These are phyloP conservation scores for Chaetoceros tenuissimus DNA, from an alignment of 108 stramenopile genomes.

Conservation along the genomic window DNA sequence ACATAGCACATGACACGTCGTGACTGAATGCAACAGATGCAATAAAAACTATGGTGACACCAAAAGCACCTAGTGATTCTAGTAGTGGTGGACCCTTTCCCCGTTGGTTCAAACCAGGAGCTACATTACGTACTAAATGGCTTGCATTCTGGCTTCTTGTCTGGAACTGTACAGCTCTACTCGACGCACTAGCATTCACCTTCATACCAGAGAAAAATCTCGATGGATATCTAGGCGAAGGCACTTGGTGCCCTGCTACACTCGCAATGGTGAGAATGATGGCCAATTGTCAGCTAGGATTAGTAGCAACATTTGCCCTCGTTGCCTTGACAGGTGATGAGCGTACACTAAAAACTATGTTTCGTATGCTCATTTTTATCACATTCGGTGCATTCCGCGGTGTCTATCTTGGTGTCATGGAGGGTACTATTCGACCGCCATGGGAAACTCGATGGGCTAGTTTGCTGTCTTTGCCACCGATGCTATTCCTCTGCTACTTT, in stretches of 20 bases:
- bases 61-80: no score
- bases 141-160: constrained; percentile 2
- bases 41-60: no score
- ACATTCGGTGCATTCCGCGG: constrained; percentile 1
- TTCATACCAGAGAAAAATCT: not conserved
- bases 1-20: no score
- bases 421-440: not conserved
- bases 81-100: no score
- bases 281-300: constrained; percentile 1
- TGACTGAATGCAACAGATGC: no score
- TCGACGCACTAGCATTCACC: constrained; percentile 1
- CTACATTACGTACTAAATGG: not conserved
- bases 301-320: not conserved
- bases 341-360: not conserved
- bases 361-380: not conserved
- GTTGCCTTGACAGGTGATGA: constrained; percentile 3
- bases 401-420: not conserved
- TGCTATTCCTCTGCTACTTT: constrained; percentile 2
- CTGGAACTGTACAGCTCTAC: constrained; percentile 1
- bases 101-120: not conserved
- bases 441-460: constrained; percentile 1
- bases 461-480: not conserved
- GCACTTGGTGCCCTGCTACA: not conserved
- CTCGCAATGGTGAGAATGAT: not conserved
- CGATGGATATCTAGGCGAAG: constrained; percentile 1